phyloP scores from a whole-genome alignment of 148 eudicot species.

The Salicornia ramosissima region DNA sequence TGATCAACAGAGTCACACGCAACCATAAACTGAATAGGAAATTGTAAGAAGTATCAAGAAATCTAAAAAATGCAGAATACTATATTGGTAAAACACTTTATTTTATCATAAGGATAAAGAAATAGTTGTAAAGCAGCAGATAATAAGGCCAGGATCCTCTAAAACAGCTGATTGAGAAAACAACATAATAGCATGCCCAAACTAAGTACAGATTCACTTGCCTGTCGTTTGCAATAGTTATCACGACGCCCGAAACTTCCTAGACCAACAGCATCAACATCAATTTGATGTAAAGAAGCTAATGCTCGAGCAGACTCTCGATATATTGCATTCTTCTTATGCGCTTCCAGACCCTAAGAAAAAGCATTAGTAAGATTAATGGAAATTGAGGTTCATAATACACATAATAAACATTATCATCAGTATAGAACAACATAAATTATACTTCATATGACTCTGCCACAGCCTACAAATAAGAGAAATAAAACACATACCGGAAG shows the following conservation, averaged over 20 bases:
- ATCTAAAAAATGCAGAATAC: no score
- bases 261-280: conserved; percentile 78
- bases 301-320: conserved; percentile 65
- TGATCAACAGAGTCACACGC: no score
- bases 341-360: conserved; percentile 61
- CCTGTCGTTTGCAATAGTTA: conserved; percentile 92
- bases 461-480: neutral
- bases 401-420: neutral
- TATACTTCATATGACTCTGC: neutral
- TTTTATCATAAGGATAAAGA: neutral
- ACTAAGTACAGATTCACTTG: conserved; percentile 5
- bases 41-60: no score
- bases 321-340: conserved; percentile 54
- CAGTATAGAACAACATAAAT: neutral
- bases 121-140: neutral
- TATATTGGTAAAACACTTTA: no score
- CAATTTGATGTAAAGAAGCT: conserved; percentile 74
- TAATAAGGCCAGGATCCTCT: neutral
- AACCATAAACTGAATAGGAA: no score
- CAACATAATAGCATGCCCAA: neutral
- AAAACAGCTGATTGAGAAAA: neutral
- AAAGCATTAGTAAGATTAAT: conserved; percentile 4
- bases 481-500: conserved; percentile 54
- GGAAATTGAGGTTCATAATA: neutral
- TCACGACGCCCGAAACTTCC: conserved; percentile 68